These are phyloP conservation scores for Coleophoma eucalyptorum DNA, from an alignment of 2,329 filamentous ascomycete genomes.

Conservation along the genomic window DNA sequence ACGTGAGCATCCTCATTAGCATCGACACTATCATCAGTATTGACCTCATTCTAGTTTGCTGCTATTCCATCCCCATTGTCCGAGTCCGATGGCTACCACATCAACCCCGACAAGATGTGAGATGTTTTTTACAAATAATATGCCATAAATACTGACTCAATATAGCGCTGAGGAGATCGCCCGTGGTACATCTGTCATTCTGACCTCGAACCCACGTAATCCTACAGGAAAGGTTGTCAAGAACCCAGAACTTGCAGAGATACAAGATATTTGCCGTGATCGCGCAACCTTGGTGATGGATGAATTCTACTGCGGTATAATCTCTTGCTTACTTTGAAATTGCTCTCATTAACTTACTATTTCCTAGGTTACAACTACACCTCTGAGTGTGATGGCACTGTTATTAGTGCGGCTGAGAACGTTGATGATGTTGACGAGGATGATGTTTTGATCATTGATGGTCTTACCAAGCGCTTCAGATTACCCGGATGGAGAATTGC, in stretches of 20 bases:
- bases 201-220: constrained; percentile 94
- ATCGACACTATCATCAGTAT: constrained; percentile 20
- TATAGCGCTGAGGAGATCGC: constrained; percentile 72
- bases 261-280: constrained; percentile 89
- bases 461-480: constrained; percentile 93
- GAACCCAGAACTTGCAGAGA: constrained; percentile 81
- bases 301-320: constrained; percentile 73
- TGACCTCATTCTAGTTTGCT: constrained; percentile 56
- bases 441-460: constrained; percentile 91
- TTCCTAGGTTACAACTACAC: constrained; percentile 84
- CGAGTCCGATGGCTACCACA: constrained; percentile 85
- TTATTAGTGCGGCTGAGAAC: constrained; percentile 86
- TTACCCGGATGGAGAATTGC: constrained; percentile 95
- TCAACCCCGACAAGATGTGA: constrained; percentile 82
- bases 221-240: constrained; percentile 85
- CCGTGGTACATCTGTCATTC: constrained; percentile 79
- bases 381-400: constrained; percentile 82
- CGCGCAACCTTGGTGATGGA: constrained; percentile 91
- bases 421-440: constrained; percentile 86
- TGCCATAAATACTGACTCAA: neutral
- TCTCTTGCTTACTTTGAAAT: too few species aligned
- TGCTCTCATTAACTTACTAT: too few species aligned
- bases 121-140: neutral
- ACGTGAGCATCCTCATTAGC: constrained; percentile 46
- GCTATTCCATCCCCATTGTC: constrained; percentile 82